Percentiles rank a stretch among this genome's conserved stretches.
Conservation (phyloP, 78 protist species). For the Chrysochromulina tobinii region DNA sequence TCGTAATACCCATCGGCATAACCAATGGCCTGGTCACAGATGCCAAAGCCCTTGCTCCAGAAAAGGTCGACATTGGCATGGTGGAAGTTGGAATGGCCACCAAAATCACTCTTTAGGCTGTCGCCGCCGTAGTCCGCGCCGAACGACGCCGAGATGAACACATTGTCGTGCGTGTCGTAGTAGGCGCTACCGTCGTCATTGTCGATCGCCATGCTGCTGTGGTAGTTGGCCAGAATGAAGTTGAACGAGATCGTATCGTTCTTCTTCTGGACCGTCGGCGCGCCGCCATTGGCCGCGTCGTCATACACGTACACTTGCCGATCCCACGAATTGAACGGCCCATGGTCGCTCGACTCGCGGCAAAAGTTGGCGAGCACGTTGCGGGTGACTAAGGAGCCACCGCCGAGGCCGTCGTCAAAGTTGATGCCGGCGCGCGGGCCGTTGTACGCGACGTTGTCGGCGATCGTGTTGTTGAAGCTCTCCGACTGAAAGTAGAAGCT, state of each 20-base stretch:
- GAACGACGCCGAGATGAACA: not conserved
- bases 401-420: constrained; percentile 63
- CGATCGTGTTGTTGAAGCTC: not conserved
- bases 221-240: constrained; percentile 47
- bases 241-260: constrained; percentile 1
- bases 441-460: constrained; percentile 49
- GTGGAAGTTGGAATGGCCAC: constrained; percentile 41
- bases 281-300: not conserved
- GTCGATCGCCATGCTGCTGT: constrained; percentile 19
- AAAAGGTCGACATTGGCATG: constrained; percentile 21
- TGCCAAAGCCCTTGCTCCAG: not conserved
- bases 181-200: constrained; percentile 58
- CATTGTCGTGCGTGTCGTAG: constrained; percentile 46
- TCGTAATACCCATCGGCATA: not conserved
- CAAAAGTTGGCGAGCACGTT: constrained; percentile 42
- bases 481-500: constrained; percentile 37
- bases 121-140: constrained; percentile 30
- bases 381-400: constrained; percentile 6
- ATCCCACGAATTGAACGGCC: constrained; percentile 64
- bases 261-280: not conserved
- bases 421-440: constrained; percentile 60
- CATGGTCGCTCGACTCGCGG: constrained; percentile 63
- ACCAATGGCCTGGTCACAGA: not conserved
- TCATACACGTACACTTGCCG: constrained; percentile 40
- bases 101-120: constrained; percentile 42